Percentiles rank a stretch among this genome's conserved stretches.
These are phyloP conservation scores for Lasiodiplodia hormozganensis DNA, from an alignment of 2,329 filamentous ascomycete genomes.

Conservation along the genomic window DNA sequence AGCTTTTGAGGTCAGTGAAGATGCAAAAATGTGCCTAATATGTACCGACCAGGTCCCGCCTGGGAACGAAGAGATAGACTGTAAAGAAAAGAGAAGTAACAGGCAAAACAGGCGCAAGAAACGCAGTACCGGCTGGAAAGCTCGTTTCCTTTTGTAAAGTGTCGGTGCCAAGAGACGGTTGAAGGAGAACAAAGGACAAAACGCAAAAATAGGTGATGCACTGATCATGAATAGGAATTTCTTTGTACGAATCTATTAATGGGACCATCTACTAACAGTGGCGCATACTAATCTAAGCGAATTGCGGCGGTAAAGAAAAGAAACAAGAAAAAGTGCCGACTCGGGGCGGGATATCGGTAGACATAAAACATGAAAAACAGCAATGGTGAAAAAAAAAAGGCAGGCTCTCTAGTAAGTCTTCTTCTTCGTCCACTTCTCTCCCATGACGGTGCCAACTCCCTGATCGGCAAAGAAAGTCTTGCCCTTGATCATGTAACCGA, in stretches of 20 bases:
- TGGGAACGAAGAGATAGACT: neutral
- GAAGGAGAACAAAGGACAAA: neutral
- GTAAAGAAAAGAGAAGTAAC: neutral
- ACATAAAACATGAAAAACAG: neutral
- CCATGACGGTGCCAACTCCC: constrained; percentile 29
- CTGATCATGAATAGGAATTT: neutral
- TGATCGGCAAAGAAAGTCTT: constrained; percentile 32
- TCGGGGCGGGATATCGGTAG: neutral
- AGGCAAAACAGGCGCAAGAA: neutral
- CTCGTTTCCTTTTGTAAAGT: neutral
- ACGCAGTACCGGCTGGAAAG: neutral
- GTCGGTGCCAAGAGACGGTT: neutral
- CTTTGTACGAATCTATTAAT: neutral
- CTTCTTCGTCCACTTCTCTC: constrained; percentile 27
- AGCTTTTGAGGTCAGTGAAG: neutral
- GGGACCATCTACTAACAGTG: neutral
- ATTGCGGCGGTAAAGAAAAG: neutral
- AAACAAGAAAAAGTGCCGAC: too few species aligned
- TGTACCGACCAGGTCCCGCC: neutral
- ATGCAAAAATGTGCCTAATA: neutral
- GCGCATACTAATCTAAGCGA: neutral
- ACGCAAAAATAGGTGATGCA: neutral
- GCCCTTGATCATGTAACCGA: constrained; percentile 33
- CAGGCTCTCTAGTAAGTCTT: neutral
- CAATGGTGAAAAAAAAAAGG: neutral